Conservation (phyloP, 129 eudicot species). For the Arctium minus region DNA sequence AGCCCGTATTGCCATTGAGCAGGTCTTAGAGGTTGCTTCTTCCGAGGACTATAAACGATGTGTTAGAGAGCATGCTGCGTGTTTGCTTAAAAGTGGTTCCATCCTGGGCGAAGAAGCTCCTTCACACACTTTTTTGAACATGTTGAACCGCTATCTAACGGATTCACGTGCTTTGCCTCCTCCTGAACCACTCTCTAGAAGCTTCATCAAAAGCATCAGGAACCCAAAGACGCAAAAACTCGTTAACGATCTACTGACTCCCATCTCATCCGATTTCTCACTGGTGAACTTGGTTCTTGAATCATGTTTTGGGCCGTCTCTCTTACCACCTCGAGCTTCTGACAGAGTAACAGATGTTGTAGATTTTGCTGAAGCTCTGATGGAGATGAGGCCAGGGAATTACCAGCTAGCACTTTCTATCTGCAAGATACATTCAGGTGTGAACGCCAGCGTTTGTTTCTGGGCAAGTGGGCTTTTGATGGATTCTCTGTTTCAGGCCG, state of each 20-base stretch:
- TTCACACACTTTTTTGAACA: conserved; percentile 19
- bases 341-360: conserved; percentile 37
- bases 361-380: conserved; percentile 52
- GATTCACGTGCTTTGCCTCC: conserved; percentile 28
- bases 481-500: conserved; percentile 55
- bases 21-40: conserved; percentile 43
- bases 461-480: conserved; percentile 63
- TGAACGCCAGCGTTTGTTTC: conserved; percentile 34
- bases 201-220: conserved; percentile 41
- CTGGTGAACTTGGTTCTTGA: conserved; percentile 49
- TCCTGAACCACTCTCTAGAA: conserved; percentile 45
- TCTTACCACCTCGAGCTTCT: conserved; percentile 36
- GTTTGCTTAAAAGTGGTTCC: conserved; percentile 33
- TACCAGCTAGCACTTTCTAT: conserved; percentile 50
- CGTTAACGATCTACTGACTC: conserved; percentile 43
- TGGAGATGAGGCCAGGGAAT: conserved; percentile 57
- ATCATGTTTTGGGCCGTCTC: conserved; percentile 49
- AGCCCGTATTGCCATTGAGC: conserved; percentile 49
- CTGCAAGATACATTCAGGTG: conserved; percentile 35
- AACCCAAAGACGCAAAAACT: conserved; percentile 48
- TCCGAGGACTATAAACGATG: conserved; percentile 34
- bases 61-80: conserved; percentile 47
- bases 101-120: conserved; percentile 15
- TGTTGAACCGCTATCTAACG: conserved; percentile 37
- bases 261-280: conserved; percentile 43